Base-by-base conservation (phyloP, 345 rosid genomes). In the Psidium friedrichsthalianum region DNA sequence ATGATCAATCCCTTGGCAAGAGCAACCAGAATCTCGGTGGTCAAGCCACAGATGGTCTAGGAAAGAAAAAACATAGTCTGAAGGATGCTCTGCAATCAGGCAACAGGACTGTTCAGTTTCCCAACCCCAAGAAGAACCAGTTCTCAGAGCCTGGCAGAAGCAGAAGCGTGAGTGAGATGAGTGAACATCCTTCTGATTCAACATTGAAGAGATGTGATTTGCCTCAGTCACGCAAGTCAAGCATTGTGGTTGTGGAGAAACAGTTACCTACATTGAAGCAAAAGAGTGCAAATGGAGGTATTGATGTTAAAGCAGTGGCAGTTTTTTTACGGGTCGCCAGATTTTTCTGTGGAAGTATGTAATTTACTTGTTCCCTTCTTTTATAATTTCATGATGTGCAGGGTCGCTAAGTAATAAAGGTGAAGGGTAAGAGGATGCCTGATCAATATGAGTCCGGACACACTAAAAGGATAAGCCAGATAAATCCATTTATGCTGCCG, bases 371-470 rank as follows among this genome's bases (percentile, higher is more conserved):
- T 51, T 84, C 84, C 83, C 82, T 6, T 82, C 69, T 58, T 87
- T 59, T 85, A 80, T 69, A 16, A 69, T 69, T 69, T 69, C 18
- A 69, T 36, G 80, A 69, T 69, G 14, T 86, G 88, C 87, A 91
- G 94, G 86, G 89, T 84, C 82, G 86, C 83, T 57, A 86, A 85
- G 90, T 86, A 88, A 56, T 86, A 86, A 91, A 90, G 84, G 82
- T 82, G 86, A 92, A 86, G 87, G 92, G 74, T 86, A 91, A 91
- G 93, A 90, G 92, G 85, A 88, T 87, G 85, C 64, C 88, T 89
- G 90, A 88, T 85, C 86, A 86, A 52, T 59, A 86, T 87, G 90
- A 59, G 61, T 80, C 44, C 89, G 89, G 88, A 86, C 82, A 85
- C 86, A 83, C 86, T 74, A 92, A 92, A 88, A 93, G 90, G 87